Evolutionary conservation across 257 asterid genomes (phyloP).

Genomic region (Misopates orontium): DNA sequence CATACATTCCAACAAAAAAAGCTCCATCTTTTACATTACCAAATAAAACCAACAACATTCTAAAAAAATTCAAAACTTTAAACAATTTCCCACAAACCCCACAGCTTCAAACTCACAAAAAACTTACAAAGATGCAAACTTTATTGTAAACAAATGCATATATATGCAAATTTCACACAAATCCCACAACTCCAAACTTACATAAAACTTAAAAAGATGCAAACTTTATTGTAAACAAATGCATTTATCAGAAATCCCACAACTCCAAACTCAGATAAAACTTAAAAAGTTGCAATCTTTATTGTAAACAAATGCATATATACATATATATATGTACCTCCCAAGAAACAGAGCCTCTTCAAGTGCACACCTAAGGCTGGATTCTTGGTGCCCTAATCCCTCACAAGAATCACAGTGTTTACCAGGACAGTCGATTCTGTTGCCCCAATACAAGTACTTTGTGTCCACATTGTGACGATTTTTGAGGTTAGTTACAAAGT

Average conservation of each 20-base stretch:
- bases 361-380: conserved; percentile 99
- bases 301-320: no score
- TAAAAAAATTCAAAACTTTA: no score
- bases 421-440: conserved; percentile 93
- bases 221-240: no score
- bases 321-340: no score
- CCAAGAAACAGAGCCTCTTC: conserved; percentile 88
- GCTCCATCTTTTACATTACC: no score
- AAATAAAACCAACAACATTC: no score
- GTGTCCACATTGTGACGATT: conserved; percentile 44
- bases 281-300: no score
- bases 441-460: conserved; percentile 89
- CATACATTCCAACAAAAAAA: no score
- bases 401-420: conserved; percentile 89
- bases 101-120: not conserved
- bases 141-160: not conserved
- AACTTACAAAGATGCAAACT: no score
- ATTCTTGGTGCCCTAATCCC: conserved; percentile 98
- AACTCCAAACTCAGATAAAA: no score
- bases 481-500: conserved; percentile 22
- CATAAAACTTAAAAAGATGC: no score
- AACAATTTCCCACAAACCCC: no score
- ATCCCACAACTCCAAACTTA: conserved; percentile 17
- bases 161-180: not conserved
- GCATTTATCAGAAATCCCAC: not conserved